A percentile compares a stretch with the other conserved stretches of the same genome.
Conservation (phyloP, 2,329 filamentous ascomycete genomes). For the Cordyceps fumosorosea region DNA sequence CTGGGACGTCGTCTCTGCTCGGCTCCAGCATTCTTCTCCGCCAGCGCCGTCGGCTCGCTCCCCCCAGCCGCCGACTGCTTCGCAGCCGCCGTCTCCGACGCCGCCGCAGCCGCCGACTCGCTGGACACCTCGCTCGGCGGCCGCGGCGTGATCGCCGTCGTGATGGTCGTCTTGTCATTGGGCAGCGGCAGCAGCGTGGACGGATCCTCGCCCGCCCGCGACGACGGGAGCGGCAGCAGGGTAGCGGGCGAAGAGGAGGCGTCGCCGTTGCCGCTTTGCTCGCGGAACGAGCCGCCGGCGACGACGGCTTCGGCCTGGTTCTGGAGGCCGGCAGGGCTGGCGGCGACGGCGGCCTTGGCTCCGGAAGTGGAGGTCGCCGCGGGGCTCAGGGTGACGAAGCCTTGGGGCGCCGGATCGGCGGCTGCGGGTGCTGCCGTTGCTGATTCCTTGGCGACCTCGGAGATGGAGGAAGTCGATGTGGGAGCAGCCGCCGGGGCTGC, state of each 20-base stretch:
- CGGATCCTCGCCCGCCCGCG: not conserved
- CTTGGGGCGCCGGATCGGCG: not conserved
- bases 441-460: not conserved
- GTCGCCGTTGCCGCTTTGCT: not conserved
- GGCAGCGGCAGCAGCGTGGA: not conserved
- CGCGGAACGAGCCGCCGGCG: not conserved
- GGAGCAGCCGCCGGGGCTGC: not conserved
- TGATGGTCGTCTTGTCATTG: not conserved
- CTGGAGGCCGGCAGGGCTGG: too few relatives aligned
- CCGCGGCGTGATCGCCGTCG: slow-evolving; percentile 5
- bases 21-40: not conserved
- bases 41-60: not conserved
- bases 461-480: not conserved
- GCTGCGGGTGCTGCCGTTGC: not conserved
- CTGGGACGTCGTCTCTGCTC: not conserved
- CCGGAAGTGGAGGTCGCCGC: not conserved
- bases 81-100: not conserved
- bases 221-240: not conserved
- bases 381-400: not conserved
- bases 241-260: too few relatives aligned
- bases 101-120: too few relatives aligned
- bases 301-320: not conserved
- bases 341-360: not conserved
- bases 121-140: not conserved
- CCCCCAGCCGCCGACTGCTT: not conserved